Percentiles rank a stretch among this genome's conserved stretches.
Evolutionary conservation across 1,284 basidiomycete genomes (phyloP).

Genomic region (Hypsizygus ulmarius): DNA sequence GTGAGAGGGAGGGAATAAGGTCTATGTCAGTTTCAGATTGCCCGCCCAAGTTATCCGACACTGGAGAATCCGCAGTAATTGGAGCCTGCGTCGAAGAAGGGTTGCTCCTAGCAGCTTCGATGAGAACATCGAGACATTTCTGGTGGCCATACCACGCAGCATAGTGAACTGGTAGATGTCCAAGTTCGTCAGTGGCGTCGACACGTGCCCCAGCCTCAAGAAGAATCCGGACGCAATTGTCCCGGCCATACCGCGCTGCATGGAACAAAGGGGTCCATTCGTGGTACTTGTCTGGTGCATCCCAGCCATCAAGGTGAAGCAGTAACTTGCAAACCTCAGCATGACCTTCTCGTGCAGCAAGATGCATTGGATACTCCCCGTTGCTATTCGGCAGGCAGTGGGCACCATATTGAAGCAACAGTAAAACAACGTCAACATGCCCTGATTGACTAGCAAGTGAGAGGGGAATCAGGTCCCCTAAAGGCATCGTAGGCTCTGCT

Average conservation of each 20-base stretch:
- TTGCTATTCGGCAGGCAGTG: conserved; percentile 86
- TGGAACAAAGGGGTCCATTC: conserved; percentile 99
- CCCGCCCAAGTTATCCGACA: conserved; percentile 30
- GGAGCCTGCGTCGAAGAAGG: conserved; percentile 21
- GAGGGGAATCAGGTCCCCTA: conserved; percentile 81
- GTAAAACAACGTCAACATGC: conserved; percentile 78
- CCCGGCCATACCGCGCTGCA: conserved; percentile 87
- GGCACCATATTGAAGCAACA: conserved; percentile 79
- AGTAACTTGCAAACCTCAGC: conserved; percentile 80
- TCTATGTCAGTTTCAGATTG: conserved; percentile 75
- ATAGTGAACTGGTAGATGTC: conserved; percentile 87
- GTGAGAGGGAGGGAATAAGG: conserved; percentile 87
- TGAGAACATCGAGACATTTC: conserved; percentile 71
- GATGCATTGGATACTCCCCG: conserved; percentile 94
- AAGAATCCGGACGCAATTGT: conserved; percentile 74
- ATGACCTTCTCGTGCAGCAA: conserved; percentile 97
- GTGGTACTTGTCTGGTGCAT: conserved; percentile 93
- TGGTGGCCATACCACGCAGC: conserved; percentile 98
- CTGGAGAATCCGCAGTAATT: conserved; percentile 35
- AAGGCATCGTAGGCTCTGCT: conserved; percentile 53
- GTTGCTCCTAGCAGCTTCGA: conserved; percentile 43
- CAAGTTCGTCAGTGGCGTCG: conserved; percentile 80
- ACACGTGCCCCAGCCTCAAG: conserved; percentile 79
- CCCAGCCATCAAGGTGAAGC: conserved; percentile 77
- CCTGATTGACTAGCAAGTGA: conserved; percentile 91